Percentiles rank a stretch among this genome's conserved stretches.
Conservation (phyloP, 257 asterid species). For the Solanum tarapatanum region DNA sequence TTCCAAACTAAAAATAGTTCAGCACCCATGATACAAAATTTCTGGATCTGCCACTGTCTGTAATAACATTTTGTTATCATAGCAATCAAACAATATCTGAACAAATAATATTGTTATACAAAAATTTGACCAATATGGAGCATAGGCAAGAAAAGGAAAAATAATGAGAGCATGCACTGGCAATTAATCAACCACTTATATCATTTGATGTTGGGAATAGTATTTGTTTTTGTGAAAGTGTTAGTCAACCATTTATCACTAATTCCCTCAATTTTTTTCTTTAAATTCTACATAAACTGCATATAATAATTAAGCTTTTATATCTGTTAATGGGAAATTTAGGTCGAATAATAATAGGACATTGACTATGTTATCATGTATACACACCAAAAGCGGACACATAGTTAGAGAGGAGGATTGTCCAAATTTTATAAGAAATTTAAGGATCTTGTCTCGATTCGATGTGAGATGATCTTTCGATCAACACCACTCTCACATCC, state of each 20-base stretch:
- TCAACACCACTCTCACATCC: not conserved
- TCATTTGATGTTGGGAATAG: not conserved
- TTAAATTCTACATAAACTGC: not conserved
- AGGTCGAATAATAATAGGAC: not conserved
- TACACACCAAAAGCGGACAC: not conserved
- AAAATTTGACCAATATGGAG: not conserved
- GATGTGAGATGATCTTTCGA: not conserved
- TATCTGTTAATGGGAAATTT: not conserved
- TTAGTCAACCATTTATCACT: not conserved
- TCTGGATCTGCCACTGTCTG: not conserved
- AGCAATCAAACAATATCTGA: not conserved
- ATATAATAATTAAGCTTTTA: not conserved
- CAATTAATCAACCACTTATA: not conserved
- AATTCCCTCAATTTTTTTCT: not conserved
- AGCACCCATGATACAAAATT: no score
- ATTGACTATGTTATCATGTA: not conserved
- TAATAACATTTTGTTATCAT: not conserved
- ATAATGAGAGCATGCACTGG: not conserved
- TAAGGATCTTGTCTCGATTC: accelerated
- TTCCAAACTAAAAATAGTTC: no score
- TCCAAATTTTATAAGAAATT: not conserved
- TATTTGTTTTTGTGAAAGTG: not conserved
- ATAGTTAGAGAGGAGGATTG: not conserved
- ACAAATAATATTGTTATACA: not conserved
- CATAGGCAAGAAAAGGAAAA: not conserved